phyloP scores from a whole-genome alignment of 345 rosid species.

The Luvunga scandens region DNA sequence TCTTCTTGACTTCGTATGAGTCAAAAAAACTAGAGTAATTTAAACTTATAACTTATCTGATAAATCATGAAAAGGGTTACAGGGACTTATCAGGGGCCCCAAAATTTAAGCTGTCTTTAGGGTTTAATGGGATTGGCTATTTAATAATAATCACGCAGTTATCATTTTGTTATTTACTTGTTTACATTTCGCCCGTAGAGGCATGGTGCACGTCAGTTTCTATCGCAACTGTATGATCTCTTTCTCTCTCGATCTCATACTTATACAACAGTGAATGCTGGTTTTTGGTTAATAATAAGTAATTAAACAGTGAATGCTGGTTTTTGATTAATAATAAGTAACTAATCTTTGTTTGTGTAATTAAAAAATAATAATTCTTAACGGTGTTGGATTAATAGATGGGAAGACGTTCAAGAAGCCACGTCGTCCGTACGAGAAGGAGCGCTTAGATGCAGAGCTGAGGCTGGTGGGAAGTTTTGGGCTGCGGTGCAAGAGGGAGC shows the following conservation, averaged over 20 bases:
- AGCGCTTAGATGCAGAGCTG: constrained; percentile 53
- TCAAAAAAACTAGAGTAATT: no score
- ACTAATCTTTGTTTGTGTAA: no score
- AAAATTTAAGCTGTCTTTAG: neutral
- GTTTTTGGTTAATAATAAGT: no score
- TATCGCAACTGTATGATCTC: constrained; percentile 44
- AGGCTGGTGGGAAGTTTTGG: constrained; percentile 54
- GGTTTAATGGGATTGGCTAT: constrained; percentile 9
- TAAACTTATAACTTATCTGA: no score
- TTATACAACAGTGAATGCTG: no score
- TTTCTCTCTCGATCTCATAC: neutral
- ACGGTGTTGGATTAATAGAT: constrained; percentile 27
- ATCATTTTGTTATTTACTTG: neutral
- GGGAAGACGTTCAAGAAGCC: constrained; percentile 63
- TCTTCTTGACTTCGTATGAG: no score
- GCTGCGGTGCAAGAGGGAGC: constrained; percentile 51
- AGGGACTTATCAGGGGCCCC: neutral
- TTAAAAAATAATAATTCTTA: no score
- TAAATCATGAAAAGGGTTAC: no score
- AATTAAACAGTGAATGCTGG: no score
- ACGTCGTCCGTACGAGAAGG: constrained; percentile 54
- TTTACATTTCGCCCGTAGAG: neutral
- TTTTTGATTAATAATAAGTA: no score
- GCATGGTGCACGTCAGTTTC: constrained; percentile 47
- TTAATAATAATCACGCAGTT: neutral